Evolutionary conservation across 1,284 basidiomycete genomes (phyloP).

Genomic region (Naganishia albida): DNA sequence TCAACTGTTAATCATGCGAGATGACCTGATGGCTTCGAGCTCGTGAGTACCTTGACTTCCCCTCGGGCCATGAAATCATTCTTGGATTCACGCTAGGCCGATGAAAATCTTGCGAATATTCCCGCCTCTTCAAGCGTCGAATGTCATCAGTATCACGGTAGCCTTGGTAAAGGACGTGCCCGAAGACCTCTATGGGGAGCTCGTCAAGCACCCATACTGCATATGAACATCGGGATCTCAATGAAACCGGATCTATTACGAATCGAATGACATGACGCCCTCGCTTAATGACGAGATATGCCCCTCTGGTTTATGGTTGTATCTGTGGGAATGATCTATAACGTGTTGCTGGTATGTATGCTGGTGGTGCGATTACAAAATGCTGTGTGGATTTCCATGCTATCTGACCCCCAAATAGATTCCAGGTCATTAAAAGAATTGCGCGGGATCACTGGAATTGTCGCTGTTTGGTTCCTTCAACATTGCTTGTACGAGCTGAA

Average conservation of each 20-base stretch:
- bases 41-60: constrained; percentile 61
- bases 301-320: too few species aligned
- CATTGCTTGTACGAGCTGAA: constrained; percentile 13
- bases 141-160: constrained; percentile 87
- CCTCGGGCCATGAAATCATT: constrained; percentile 7
- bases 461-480: background rate
- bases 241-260: background rate
- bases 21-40: constrained; percentile 78
- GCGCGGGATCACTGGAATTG: too few species aligned
- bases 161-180: constrained; percentile 89
- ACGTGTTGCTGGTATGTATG: background rate
- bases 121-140: constrained; percentile 81
- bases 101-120: constrained; percentile 95
- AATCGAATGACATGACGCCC: background rate
- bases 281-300: too few species aligned
- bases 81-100: constrained; percentile 62
- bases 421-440: too few species aligned
- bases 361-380: constrained; percentile 1
- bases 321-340: background rate
- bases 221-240: background rate
- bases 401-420: too few species aligned
- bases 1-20: constrained; percentile 83
- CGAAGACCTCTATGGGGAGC: constrained; percentile 81
- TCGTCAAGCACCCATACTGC: constrained; percentile 80
- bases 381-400: too few species aligned